Evolutionary conservation across 2,329 filamentous ascomycete genomes (phyloP), one percentile per base, ranked within the genome.

Genomic region (Neonectria sp.): DNA sequence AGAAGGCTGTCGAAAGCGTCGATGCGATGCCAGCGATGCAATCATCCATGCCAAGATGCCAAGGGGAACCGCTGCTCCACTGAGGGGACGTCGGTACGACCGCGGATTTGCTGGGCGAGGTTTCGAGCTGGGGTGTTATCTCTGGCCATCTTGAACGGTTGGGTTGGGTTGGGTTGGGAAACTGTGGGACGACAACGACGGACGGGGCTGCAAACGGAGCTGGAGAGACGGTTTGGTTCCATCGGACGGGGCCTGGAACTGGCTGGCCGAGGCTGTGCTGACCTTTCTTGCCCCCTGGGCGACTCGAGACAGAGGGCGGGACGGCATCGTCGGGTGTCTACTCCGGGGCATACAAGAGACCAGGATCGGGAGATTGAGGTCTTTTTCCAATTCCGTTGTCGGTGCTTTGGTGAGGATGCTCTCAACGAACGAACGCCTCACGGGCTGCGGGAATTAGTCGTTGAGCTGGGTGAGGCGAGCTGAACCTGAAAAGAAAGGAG

Each of bases 271-370:
- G 48, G 29, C 31, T 33, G 24, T 17, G 49, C 11, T 12, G 7
- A 9, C 33, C 33, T 29, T 13, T 48, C 25, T 27, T 49, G 46
- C 31, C 45, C 55, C 21, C 21, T 21, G 21, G 21, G 21, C 1
- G 21, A 21, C 21, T 21, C 21, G 21, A 21, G 21, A 21, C 21
- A 21, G 21, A 21, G 21, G 21, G 21, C 21, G 52, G 45, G 53
- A 65, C 68, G 68, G 68, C 65, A 68, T 60, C 55, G 65, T 70
- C 68, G 68, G 68, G 55, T 13, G 58, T 58, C 45, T 60, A 31
- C 35, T 68, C 68, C 68, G 68, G 46, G 17, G 35, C 46, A 25
- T 25, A 25, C 24, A 33, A 8, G 21, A 21, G 15, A 35, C 29
- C 3, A 27, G 25, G 27, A 45, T 48, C 40, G 17, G 45, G 45